Percentiles rank a stretch among this genome's conserved stretches.
Conservation (phyloP, 805 yeast genomes). For the Kazachstania bromeliacearum region DNA sequence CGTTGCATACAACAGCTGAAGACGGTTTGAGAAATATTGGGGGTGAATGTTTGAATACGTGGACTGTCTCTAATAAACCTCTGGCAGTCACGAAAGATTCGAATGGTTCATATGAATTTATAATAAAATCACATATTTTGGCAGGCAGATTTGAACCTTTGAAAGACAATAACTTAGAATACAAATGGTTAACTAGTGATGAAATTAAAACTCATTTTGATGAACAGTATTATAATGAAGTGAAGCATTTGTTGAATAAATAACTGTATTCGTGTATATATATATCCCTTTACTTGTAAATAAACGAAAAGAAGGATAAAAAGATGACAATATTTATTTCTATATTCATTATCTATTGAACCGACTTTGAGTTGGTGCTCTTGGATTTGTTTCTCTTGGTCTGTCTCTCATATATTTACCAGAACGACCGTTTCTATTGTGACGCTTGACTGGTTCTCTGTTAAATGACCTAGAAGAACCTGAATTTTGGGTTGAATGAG, state of each 20-base stretch:
- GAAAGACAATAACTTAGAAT: conserved; percentile 36
- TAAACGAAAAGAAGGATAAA: too few species aligned
- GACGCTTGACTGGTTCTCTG: too few species aligned
- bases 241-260: conserved; percentile 33
- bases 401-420: conserved; percentile 4
- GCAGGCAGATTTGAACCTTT: conserved; percentile 61
- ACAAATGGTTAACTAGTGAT: conserved; percentile 76
- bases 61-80: conserved; percentile 88
- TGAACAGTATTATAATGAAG: conserved; percentile 45
- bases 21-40: conserved; percentile 62
- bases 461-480: neutral
- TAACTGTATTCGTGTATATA: neutral
- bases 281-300: neutral
- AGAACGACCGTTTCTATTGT: neutral
- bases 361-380: conserved; percentile 10
- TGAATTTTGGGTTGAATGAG: neutral
- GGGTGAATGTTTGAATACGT: conserved; percentile 68
- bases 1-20: conserved; percentile 68
- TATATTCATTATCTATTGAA: conserved; percentile 8
- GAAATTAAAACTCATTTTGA: conserved; percentile 54
- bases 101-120: conserved; percentile 40
- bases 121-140: conserved; percentile 79
- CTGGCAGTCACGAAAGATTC: conserved; percentile 52
- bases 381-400: conserved; percentile 2
- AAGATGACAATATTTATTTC: neutral